A percentile compares a stretch with the other conserved stretches of the same genome.
phyloP scores from a whole-genome alignment of 2,329 filamentous ascomycete genomes.

The Mycosphaerelloides madeirae region DNA sequence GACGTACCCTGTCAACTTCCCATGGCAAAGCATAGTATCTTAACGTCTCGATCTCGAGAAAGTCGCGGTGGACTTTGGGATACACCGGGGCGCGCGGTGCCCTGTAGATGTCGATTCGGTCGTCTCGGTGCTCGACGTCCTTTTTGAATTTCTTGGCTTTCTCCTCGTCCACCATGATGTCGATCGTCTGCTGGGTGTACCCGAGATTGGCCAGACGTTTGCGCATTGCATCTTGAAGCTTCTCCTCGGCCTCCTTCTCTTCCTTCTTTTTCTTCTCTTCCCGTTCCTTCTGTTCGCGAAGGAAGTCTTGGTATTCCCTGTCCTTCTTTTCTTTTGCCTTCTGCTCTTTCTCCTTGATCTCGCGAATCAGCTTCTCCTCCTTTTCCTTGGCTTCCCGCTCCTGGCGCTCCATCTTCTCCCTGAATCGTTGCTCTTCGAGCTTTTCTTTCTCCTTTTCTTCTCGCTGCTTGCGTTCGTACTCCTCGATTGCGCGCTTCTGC shows the following conservation, averaged over 20 bases:
- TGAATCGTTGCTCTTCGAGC: conserved; percentile 38
- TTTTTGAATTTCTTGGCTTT: conserved; percentile 36
- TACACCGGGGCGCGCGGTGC: conserved; percentile 37
- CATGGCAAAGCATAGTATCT: conserved; percentile 45
- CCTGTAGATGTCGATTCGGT: conserved; percentile 8
- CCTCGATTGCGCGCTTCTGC: conserved; percentile 34
- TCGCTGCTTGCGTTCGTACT: conserved; percentile 39
- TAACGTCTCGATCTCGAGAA: conserved; percentile 44
- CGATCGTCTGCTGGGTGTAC: conserved; percentile 46
- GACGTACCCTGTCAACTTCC: conserved; percentile 45
- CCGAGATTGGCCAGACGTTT: conserved; percentile 42
- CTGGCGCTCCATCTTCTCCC: conserved; percentile 36
- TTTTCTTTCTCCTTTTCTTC: conserved; percentile 33
- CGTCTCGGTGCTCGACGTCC: conserved; percentile 12
- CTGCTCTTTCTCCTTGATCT: conserved; percentile 26
- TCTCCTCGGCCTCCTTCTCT: conserved; percentile 32
- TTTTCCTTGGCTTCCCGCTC: conserved; percentile 33
- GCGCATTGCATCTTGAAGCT: conserved; percentile 44
- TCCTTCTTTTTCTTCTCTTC: conserved; percentile 29
- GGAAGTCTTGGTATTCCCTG: conserved; percentile 38
- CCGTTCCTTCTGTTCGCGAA: conserved; percentile 70
- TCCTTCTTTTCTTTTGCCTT: conserved; percentile 41
- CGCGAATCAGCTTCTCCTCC: conserved; percentile 30
- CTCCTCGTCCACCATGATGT: conserved; percentile 45
- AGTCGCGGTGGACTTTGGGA: conserved; percentile 44